Evolutionary conservation across 2,329 filamentous ascomycete species (phyloP), one percentile per base, ranked within the genome.

Genomic region (Zymoseptoria ardabiliae): DNA sequence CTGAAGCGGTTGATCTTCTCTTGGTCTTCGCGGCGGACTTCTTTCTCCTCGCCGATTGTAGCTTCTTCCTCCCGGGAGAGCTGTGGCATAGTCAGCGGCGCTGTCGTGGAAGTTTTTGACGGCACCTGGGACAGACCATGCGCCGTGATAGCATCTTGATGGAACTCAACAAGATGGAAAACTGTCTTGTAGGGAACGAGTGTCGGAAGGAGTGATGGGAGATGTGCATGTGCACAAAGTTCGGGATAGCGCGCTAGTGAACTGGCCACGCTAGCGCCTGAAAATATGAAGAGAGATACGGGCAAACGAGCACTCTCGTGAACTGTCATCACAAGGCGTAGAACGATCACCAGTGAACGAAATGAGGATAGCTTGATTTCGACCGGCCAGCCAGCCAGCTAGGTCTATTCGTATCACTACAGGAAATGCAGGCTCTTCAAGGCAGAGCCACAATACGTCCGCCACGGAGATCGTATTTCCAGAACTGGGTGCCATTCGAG

Each of bases 1-100:
- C 92, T 97, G 81, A 99, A 99, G 65, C 86, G 88, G 78, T 99
- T 99, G 84, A 99, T 99, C 78, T 94, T 96, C 78, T 97, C 92
- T 76, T 99, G 94, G 74, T 99, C 94, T 74, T 97, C 92, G 71
- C 92, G 89, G 61, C 94, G 89, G 60, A 99, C 94, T 76, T 97
- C 90, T 69, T 91, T 88, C 73, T 99, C 94, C 66, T 94, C 89
- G 62, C 85, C 83, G 56, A 86, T 81, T 60, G 86, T 74, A 59
- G 80, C 87, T 76, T 99, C 94, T 70, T 97, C 93, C 74, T 96
- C 93, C 73, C 91, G 95, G 52, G 90, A 91, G 67, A 99, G 88
- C 94, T 97, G 22, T 51, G 17, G 48, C n/a, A 10, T 6, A 5
- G 17, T 62, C 10, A 61, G 57, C 17, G 9, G 19, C 45, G 6